Evolutionary conservation across 768 basidiomycete genomes (phyloP).

Genomic region (Lactarius psammicola): DNA sequence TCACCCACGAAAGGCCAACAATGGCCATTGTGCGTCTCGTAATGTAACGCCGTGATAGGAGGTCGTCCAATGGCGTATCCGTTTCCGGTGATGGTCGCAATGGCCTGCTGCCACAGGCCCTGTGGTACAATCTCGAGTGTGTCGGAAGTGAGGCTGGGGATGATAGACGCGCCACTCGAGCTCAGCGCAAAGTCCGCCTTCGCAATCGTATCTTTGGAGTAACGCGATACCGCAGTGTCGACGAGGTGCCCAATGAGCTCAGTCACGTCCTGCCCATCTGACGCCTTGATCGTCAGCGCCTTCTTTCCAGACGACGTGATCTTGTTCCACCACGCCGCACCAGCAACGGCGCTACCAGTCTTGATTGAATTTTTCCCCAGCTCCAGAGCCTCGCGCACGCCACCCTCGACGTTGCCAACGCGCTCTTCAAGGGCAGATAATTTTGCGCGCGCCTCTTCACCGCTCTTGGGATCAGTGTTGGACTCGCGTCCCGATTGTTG

Average conservation of each 20-base stretch:
- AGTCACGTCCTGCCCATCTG: slow-evolving; percentile 73
- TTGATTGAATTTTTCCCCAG: slow-evolving; percentile 50
- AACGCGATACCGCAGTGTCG: slow-evolving; percentile 64
- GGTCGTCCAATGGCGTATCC: slow-evolving; percentile 69
- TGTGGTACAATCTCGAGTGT: slow-evolving; percentile 66
- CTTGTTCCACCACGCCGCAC: slow-evolving; percentile 70
- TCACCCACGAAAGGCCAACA: slow-evolving; percentile 92
- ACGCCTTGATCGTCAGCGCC: slow-evolving; percentile 60
- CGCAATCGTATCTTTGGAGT: slow-evolving; percentile 76
- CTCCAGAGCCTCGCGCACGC: slow-evolving; percentile 71
- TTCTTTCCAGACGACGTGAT: slow-evolving; percentile 42
- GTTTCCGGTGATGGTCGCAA: slow-evolving; percentile 57
- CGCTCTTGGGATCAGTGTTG: slow-evolving; percentile 33
- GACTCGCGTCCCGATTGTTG: slow-evolving; percentile 18
- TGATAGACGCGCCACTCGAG: slow-evolving; percentile 75
- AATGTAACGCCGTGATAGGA: slow-evolving; percentile 85
- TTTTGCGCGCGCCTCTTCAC: slow-evolving; percentile 57
- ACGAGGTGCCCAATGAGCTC: slow-evolving; percentile 73
- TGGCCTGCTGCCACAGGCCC: slow-evolving; percentile 46
- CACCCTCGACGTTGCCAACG: slow-evolving; percentile 57
- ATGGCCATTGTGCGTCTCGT: slow-evolving; percentile 75
- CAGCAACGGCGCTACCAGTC: slow-evolving; percentile 37
- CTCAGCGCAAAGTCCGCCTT: slow-evolving; percentile 84
- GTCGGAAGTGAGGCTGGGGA: slow-evolving; percentile 80
- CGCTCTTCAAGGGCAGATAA: slow-evolving; percentile 61